phyloP scores from a whole-genome alignment of 805 yeast genomes.

The Wickerhamomyces mucosus region DNA sequence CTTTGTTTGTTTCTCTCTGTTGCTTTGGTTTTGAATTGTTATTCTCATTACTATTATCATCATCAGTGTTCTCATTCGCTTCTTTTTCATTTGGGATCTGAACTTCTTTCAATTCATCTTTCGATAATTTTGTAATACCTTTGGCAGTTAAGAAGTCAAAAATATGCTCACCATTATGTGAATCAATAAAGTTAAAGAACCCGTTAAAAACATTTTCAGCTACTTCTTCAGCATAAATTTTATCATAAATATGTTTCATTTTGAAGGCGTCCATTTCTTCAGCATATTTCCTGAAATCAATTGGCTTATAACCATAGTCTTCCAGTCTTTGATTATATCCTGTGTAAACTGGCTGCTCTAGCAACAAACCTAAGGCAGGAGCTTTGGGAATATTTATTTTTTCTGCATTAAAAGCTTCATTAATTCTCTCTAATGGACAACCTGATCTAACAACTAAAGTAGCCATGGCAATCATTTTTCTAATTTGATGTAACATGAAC shows the following conservation, averaged over 20 bases:
- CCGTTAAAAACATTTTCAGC: slow-evolving; percentile 84
- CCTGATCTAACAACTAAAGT: slow-evolving; percentile 79
- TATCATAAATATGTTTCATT: slow-evolving; percentile 80
- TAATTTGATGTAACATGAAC: slow-evolving; percentile 95
- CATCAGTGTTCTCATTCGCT: slow-evolving; percentile 6
- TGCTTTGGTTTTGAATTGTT: too few relatives aligned
- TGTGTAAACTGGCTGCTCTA: slow-evolving; percentile 89
- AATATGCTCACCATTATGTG: slow-evolving; percentile 51
- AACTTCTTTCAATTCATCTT: slow-evolving; percentile 2
- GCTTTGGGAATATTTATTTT: slow-evolving; percentile 93
- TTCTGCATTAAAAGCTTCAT: slow-evolving; percentile 63
- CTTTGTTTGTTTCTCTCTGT: too few relatives aligned
- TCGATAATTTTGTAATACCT: slow-evolving; percentile 24
- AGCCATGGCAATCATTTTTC: slow-evolving; percentile 97
- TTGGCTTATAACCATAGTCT: slow-evolving; percentile 67
- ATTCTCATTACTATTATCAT: too few relatives aligned
- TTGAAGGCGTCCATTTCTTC: slow-evolving; percentile 78
- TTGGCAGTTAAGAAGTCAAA: slow-evolving; percentile 33
- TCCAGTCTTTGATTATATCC: slow-evolving; percentile 65
- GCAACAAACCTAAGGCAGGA: slow-evolving; percentile 84
- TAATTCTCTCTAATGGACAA: slow-evolving; percentile 66
- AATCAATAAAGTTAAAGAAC: slow-evolving; percentile 84
- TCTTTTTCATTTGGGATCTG: slow-evolving; percentile 1
- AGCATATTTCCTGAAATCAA: slow-evolving; percentile 58
- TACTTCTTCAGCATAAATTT: slow-evolving; percentile 83